Evolutionary conservation across 2,329 filamentous ascomycete genomes (phyloP), one percentile per base, ranked within the genome.

Genomic region (Myriosclerotinia curreyana): DNA sequence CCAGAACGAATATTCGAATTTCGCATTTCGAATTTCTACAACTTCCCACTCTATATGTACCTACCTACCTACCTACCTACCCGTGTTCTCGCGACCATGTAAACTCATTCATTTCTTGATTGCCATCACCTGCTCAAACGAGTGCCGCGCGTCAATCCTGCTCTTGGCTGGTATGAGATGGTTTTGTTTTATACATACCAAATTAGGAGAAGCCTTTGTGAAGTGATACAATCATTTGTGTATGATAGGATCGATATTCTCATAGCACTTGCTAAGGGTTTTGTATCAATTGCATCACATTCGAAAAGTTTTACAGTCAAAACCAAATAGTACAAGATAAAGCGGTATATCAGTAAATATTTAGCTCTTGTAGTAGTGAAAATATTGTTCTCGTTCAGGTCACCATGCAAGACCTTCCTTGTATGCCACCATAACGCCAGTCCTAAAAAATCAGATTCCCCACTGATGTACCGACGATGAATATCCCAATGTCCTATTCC

Each of bases 361-460:
- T 25, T 20, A 46, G 14, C 15, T 22, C 42, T 5, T 14, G 15
- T 48, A 22, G 17, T 36, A 48, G 55, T 25, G 42, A 48, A 36
- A 48, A 25, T 36, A 25, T 48, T 15, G 2, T 48, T 34, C 42
- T 48, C 15, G 36, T 59, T 36, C n/a, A 36, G 15, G 14, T 46
- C n/a, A 20, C 31, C 15, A 25, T 25, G 5, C 44, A 14, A 11
- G 14, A 36, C 31, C 20, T 22, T 36, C 55, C 31, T n/a, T 44
- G 55, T 48, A 48, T 48, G 28, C 42, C 28, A 34, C 36, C 31
- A 48, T 25, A 46, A 59, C 55, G 31, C 44, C 54, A 17, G n/a
- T 12, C 31, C 28, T 22, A 8, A 42, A 28, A 48, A 25, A 48
- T 28, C 42, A 20, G 12, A 38, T 36, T n/a, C n/a, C 1, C 9